A percentile compares a stretch with the other conserved stretches of the same genome.
These are phyloP conservation scores for Anisodus tanguticus DNA, from an alignment of 257 asterid genomes.

Conservation along the genomic window DNA sequence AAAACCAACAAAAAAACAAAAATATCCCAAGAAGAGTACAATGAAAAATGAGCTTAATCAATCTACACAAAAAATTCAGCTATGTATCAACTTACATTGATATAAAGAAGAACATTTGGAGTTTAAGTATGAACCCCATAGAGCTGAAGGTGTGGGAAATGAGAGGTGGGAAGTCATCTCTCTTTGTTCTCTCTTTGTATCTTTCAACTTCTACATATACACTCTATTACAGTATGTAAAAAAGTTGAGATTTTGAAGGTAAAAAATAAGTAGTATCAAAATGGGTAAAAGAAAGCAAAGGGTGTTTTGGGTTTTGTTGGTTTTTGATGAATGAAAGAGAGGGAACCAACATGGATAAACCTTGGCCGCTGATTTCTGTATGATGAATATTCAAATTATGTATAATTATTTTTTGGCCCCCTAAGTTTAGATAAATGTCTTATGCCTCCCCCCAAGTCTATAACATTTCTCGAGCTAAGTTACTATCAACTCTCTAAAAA, in stretches of 20 bases:
- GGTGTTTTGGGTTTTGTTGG: neutral
- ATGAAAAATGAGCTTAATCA: too few species aligned
- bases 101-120: too few species aligned
- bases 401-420: neutral
- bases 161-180: slow-evolving; percentile 80
- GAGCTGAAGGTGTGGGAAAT: slow-evolving; percentile 53
- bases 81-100: too few species aligned
- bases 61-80: too few species aligned
- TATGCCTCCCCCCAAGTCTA: neutral
- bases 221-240: neutral
- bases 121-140: slow-evolving; percentile 42
- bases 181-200: neutral
- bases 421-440: neutral
- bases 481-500: neutral
- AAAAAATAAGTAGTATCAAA: neutral
- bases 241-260: neutral
- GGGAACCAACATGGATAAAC: slow-evolving; percentile 22
- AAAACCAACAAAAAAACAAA: too few species aligned
- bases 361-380: neutral
- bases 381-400: neutral
- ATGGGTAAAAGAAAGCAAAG: neutral
- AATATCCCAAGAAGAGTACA: too few species aligned
- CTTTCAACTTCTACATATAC: slow-evolving; percentile 1
- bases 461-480: neutral
- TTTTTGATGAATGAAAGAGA: neutral